A percentile compares a stretch with the other conserved stretches of the same genome.
These are phyloP conservation scores for Talaromyces verruculosus DNA, from an alignment of 2,329 filamentous ascomycete genomes.

Conservation along the genomic window DNA sequence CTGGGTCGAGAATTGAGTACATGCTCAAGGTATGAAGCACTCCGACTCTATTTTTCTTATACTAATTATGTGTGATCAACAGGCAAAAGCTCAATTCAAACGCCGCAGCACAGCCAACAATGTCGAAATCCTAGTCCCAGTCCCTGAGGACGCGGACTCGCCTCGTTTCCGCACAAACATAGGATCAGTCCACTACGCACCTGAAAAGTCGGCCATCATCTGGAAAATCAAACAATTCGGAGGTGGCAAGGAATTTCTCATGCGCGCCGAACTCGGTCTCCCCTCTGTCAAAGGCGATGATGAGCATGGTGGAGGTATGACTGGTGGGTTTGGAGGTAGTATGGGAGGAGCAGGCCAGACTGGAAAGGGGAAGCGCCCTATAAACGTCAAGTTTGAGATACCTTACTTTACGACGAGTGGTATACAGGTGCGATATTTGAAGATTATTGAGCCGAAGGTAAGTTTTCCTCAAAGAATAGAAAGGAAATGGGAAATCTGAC, in stretches of 20 bases:
- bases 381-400: conserved; percentile 99
- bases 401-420: conserved; percentile 99
- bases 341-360: conserved; percentile 83
- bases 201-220: conserved; percentile 94
- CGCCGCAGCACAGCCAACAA: conserved; percentile 97
- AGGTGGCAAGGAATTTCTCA: conserved; percentile 96
- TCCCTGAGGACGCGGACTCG: conserved; percentile 94
- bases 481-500: neutral
- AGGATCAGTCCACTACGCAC: conserved; percentile 93
- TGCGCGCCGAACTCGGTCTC: conserved; percentile 92
- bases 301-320: conserved; percentile 95
- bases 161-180: conserved; percentile 97
- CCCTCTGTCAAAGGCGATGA: conserved; percentile 94
- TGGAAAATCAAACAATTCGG: conserved; percentile 99
- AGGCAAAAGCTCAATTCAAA: conserved; percentile 95
- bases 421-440: conserved; percentile 96
- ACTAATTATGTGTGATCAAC: neutral
- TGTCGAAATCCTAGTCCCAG: conserved; percentile 94
- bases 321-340: conserved; percentile 91
- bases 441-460: conserved; percentile 99
- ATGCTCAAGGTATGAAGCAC: conserved; percentile 75
- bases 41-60: neutral
- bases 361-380: conserved; percentile 89
- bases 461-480: conserved; percentile 31
- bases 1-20: conserved; percentile 93